A percentile compares a stretch with the other conserved stretches of the same genome.
These are phyloP conservation scores for Boletus smithii DNA, from an alignment of 1,284 basidiomycete species.

Conservation along the genomic window DNA sequence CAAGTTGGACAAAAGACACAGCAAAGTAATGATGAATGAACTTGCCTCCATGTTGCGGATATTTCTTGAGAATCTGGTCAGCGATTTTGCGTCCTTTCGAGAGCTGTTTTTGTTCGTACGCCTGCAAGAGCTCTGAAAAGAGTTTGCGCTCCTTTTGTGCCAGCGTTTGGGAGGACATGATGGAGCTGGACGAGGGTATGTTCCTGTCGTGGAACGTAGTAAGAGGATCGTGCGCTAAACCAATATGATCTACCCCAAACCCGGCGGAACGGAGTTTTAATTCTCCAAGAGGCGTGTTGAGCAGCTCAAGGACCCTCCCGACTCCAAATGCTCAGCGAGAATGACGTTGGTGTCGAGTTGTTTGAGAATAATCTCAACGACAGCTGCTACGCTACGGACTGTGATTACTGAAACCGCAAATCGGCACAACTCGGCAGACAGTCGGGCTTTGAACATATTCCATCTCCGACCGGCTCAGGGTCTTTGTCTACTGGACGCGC, in stretches of 20 bases:
- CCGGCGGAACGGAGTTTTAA: too few species aligned
- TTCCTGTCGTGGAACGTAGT: not conserved
- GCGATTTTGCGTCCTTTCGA: conserved; percentile 90
- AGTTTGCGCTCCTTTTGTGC: conserved; percentile 82
- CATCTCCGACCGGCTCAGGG: conserved; percentile 2
- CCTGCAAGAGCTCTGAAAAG: conserved; percentile 86
- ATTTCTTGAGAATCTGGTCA: conserved; percentile 93
- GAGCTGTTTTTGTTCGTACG: conserved; percentile 90
- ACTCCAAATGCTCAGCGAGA: too few species aligned
- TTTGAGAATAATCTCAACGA: too few species aligned
- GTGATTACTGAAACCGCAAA: too few species aligned
- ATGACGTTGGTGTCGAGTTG: too few species aligned
- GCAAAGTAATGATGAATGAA: conserved; percentile 3
- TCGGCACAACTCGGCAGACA: too few species aligned
- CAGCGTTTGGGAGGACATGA: conserved; percentile 40
- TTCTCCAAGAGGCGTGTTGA: too few species aligned
- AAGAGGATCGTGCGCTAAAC: too few species aligned
- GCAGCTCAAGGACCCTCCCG: too few species aligned
- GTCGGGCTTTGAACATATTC: conserved; percentile 8
- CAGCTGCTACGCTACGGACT: too few species aligned
- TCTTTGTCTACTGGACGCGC: too few species aligned
- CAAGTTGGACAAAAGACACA: conserved; percentile 16
- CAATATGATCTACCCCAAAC: too few species aligned
- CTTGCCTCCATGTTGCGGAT: conserved; percentile 92
- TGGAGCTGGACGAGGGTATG: not conserved